Percentiles rank a stretch among this genome's conserved stretches.
Conservation (phyloP, 129 eudicot species). For the Flaveria bidentis region DNA sequence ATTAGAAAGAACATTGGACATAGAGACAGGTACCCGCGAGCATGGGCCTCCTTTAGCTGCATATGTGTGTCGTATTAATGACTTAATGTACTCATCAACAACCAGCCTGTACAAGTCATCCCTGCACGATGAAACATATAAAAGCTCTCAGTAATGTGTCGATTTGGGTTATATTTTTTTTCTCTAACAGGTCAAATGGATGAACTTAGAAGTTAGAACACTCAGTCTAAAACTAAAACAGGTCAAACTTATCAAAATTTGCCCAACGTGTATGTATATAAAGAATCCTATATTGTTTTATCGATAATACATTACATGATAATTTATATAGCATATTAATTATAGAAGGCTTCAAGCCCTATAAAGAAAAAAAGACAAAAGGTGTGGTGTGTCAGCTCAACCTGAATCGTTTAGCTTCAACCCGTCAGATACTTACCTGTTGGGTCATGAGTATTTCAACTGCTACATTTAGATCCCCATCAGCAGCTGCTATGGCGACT, state of each 20-base stretch:
- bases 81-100: slow-evolving; percentile 15
- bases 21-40: slow-evolving; percentile 7
- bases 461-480: slow-evolving; percentile 81
- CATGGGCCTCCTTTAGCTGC: slow-evolving; percentile 19
- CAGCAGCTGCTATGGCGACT: slow-evolving; percentile 95
- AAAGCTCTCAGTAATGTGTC: neutral
- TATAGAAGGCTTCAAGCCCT: neutral
- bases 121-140: slow-evolving; percentile 27
- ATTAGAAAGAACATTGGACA: slow-evolving; percentile 16
- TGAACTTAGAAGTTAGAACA: neutral
- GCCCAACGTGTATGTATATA: neutral
- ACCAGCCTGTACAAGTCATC: slow-evolving; percentile 35
- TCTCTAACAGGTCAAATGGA: neutral
- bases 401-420: neutral
- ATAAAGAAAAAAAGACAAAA: neutral
- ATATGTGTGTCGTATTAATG: neutral
- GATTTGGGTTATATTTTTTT: neutral
- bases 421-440: slow-evolving; percentile 49
- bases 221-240: neutral
- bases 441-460: slow-evolving; percentile 96
- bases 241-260: neutral
- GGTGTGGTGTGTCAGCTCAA: neutral
- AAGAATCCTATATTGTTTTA: neutral
- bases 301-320: neutral
- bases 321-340: neutral